Evolutionary conservation across 1,284 basidiomycete species (phyloP).

Genomic region (Coniferiporia sulphurascens): DNA sequence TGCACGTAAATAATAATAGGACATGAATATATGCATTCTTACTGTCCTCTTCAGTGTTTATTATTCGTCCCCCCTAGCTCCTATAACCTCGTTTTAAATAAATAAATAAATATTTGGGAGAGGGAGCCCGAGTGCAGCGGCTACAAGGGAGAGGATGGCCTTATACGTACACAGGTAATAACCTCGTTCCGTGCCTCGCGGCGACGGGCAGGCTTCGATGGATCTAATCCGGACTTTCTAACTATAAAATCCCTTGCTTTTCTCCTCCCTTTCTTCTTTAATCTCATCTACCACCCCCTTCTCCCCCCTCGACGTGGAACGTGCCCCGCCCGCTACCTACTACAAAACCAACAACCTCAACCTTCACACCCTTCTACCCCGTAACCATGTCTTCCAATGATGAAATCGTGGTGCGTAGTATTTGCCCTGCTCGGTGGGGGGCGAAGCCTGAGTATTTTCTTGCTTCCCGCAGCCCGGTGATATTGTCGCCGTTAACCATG

Average conservation of each 20-base stretch:
- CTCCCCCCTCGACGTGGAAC: background rate
- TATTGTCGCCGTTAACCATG: slow-evolving; percentile 69
- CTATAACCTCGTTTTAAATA: background rate
- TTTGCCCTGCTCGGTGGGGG: background rate
- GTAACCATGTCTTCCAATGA: slow-evolving; percentile 18
- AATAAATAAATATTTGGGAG: background rate
- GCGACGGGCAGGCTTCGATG: slow-evolving; percentile 24
- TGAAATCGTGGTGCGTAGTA: slow-evolving; percentile 32
- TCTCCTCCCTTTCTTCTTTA: slow-evolving; percentile 24
- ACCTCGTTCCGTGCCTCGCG: slow-evolving; percentile 46
- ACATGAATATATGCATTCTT: background rate
- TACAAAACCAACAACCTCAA: background rate
- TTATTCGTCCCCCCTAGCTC: background rate
- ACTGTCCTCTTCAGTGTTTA: background rate
- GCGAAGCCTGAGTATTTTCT: background rate
- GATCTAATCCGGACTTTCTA: slow-evolving; percentile 29
- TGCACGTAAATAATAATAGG: background rate
- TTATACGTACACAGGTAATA: background rate
- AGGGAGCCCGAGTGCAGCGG: background rate
- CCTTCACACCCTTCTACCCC: background rate
- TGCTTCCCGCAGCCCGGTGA: slow-evolving; percentile 55
- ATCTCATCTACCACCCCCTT: slow-evolving; percentile 21
- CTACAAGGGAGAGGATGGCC: background rate
- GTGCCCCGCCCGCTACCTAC: too few species aligned
- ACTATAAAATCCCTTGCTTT: slow-evolving; percentile 41